A percentile compares a stretch with the other conserved stretches of the same genome.
phyloP scores from a whole-genome alignment of 1,139 yeast genomes.

The Groenewaldozyma sp. region DNA sequence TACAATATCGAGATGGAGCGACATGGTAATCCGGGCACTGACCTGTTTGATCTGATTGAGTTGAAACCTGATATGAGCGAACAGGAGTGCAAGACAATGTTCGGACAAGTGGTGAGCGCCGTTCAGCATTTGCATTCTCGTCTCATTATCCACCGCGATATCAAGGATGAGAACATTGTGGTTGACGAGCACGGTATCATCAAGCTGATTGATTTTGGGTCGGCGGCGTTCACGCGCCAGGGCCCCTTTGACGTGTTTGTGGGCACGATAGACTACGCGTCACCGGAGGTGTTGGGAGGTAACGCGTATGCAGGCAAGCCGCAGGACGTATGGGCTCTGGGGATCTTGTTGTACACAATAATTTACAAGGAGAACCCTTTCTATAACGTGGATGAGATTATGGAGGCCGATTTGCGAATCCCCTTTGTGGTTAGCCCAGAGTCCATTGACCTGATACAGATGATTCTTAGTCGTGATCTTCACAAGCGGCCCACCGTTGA shows the following conservation, averaged over 20 bases:
- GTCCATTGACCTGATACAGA: slow-evolving; percentile 46
- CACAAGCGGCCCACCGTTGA: slow-evolving; percentile 61
- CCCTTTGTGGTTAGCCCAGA: slow-evolving; percentile 53
- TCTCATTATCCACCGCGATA: slow-evolving; percentile 45
- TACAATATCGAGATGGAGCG: slow-evolving; percentile 87
- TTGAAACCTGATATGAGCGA: slow-evolving; percentile 72
- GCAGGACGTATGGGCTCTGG: slow-evolving; percentile 96
- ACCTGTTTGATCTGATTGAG: slow-evolving; percentile 85
- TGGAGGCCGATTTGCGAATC: slow-evolving; percentile 75
- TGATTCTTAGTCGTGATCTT: slow-evolving; percentile 57
- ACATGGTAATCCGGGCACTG: slow-evolving; percentile 84
- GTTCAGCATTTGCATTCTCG: slow-evolving; percentile 70
- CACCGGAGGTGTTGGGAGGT: slow-evolving; percentile 90
- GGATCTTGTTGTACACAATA: slow-evolving; percentile 78
- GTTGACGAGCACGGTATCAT: slow-evolving; percentile 49
- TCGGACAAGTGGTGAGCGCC: slow-evolving; percentile 71
- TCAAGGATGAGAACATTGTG: slow-evolving; percentile 89
- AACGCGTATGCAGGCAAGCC: slow-evolving; percentile 84
- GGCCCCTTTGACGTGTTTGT: slow-evolving; percentile 97
- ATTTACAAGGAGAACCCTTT: slow-evolving; percentile 94
- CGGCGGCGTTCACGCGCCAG: slow-evolving; percentile 80
- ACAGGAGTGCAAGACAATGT: slow-evolving; percentile 63
- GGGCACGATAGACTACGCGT: slow-evolving; percentile 94
- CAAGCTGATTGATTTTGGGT: slow-evolving; percentile 89
- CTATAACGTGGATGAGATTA: slow-evolving; percentile 86